Conservation (phyloP, 345 rosid species). For the Euphorbia peplus region DNA sequence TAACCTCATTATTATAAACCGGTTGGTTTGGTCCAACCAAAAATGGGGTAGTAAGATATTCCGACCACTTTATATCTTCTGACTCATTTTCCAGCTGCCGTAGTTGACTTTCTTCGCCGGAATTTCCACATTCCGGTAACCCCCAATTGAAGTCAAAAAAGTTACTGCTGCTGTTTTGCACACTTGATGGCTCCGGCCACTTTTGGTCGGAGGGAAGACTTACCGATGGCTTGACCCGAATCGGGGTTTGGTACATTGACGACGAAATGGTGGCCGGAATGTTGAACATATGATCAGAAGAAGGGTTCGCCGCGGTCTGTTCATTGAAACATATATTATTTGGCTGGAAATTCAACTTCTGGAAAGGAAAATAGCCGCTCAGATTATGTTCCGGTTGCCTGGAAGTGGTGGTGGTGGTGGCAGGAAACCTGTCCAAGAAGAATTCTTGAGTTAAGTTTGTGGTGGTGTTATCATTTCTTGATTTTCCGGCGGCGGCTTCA, state of each 20-base stretch:
- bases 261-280: constrained; percentile 28
- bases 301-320: constrained; percentile 32
- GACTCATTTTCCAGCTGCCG: constrained; percentile 21
- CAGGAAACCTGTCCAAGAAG: constrained; percentile 40
- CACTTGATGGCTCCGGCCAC: neutral
- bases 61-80: constrained; percentile 53
- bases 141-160: constrained; percentile 47
- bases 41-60: constrained; percentile 40
- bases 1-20: constrained; percentile 28
- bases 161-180: constrained; percentile 16
- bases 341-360: constrained; percentile 49
- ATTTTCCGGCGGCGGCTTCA: constrained; percentile 14
- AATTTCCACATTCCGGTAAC: constrained; percentile 26
- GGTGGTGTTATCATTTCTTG: constrained; percentile 14
- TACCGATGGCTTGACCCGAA: constrained; percentile 53
- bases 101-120: constrained; percentile 21
- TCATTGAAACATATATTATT: constrained; percentile 38
- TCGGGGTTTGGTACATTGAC: constrained; percentile 43
- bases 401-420: constrained; percentile 16
- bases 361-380: constrained; percentile 51
- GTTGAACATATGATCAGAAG: constrained; percentile 21
- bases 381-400: constrained; percentile 32
- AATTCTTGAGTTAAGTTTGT: constrained; percentile 34
- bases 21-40: constrained; percentile 30
- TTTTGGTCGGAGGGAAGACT: constrained; percentile 42